Evolutionary conservation across 1,284 basidiomycete species (phyloP).

Genomic region (Ustilago esculenta): DNA sequence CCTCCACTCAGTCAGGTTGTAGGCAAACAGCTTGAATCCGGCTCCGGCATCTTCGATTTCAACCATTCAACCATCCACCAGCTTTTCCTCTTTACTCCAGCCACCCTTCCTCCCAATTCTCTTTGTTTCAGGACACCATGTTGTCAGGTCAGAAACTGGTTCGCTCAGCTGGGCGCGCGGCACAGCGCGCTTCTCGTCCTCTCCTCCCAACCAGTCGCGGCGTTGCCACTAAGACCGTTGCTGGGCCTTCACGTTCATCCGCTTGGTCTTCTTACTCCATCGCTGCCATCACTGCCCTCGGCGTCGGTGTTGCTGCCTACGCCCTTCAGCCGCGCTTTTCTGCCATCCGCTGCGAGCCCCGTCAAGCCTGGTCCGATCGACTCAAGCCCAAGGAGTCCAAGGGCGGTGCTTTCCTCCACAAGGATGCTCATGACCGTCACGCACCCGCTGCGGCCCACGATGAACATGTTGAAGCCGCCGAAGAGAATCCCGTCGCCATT

Average conservation of each 20-base stretch:
- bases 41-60: not conserved
- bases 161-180: conserved; percentile 24
- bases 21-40: not conserved
- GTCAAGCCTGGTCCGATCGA: conserved; percentile 31
- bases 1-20: conserved; percentile 11
- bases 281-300: conserved; percentile 15
- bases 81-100: no score
- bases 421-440: conserved; percentile 24
- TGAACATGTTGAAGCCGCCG: conserved; percentile 21
- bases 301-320: conserved; percentile 24
- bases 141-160: conserved; percentile 12
- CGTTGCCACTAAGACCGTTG: conserved; percentile 28
- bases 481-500: conserved; percentile 43
- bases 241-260: conserved; percentile 21
- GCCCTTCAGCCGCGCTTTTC: conserved; percentile 13
- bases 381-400: conserved; percentile 40
- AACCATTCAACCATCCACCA: conserved; percentile 1
- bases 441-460: conserved; percentile 17
- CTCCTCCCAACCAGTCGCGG: conserved; percentile 14
- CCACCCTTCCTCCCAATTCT: no score
- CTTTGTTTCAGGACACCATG: conserved; percentile 18
- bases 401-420: conserved; percentile 34
- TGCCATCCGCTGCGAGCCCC: conserved; percentile 29
- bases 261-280: conserved; percentile 14
- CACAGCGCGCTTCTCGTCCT: conserved; percentile 23